These are phyloP conservation scores for Paecilomyces fulvus DNA, from an alignment of 2,329 filamentous ascomycete genomes.

Conservation along the genomic window DNA sequence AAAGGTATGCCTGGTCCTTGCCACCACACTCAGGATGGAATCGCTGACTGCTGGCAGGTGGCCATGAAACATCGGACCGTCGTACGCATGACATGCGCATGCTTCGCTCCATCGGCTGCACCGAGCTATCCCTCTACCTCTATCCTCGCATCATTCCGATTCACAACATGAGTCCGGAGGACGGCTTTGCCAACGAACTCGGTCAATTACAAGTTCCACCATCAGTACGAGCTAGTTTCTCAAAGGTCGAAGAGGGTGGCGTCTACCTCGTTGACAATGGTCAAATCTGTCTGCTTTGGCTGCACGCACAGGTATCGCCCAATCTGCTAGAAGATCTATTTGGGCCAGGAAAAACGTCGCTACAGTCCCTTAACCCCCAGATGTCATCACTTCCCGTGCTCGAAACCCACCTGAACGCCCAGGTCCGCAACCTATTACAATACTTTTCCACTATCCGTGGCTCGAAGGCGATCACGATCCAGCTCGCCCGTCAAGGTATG, in stretches of 20 bases:
- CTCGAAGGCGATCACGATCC: constrained; percentile 79
- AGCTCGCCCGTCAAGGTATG: constrained; percentile 82
- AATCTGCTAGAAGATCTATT: constrained; percentile 88
- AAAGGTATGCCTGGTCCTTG: constrained; percentile 48
- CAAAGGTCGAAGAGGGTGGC: constrained; percentile 81
- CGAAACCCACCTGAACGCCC: constrained; percentile 86
- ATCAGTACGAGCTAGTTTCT: constrained; percentile 72
- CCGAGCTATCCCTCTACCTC: constrained; percentile 82
- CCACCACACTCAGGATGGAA: background rate
- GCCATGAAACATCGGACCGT: constrained; percentile 81
- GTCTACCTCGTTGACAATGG: constrained; percentile 95
- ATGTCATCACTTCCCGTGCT: constrained; percentile 71
- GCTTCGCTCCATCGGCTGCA: constrained; percentile 76
- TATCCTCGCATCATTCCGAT: constrained; percentile 90
- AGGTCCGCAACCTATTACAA: constrained; percentile 87
- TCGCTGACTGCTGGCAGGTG: constrained; percentile 41
- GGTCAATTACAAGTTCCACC: constrained; percentile 81
- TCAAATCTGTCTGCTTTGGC: constrained; percentile 83
- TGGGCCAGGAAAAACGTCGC: constrained; percentile 60
- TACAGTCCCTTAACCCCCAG: constrained; percentile 75
- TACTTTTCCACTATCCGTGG: constrained; percentile 74
- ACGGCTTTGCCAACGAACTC: constrained; percentile 89
- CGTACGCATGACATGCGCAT: constrained; percentile 86
- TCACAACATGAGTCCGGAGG: constrained; percentile 77
- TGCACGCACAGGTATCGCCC: constrained; percentile 85